Conservation (phyloP, 108 stramenopile genomes). For the Seminavis robusta region DNA sequence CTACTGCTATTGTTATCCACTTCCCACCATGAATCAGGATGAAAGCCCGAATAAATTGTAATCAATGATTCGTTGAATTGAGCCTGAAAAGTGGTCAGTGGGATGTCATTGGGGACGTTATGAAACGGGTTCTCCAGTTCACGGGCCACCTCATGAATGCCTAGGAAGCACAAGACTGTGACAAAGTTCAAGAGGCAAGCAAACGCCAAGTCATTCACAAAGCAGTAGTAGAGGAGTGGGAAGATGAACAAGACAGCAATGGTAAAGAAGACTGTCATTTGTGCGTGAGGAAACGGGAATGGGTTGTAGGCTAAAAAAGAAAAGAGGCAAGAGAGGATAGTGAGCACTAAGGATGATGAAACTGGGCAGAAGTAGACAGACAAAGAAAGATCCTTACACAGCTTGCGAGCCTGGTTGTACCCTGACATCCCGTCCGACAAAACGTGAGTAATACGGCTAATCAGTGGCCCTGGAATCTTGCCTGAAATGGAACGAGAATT, state of each 20-base stretch:
- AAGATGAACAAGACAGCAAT: conserved; percentile 30
- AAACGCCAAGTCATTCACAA: conserved; percentile 23
- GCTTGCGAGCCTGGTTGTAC: conserved; percentile 72
- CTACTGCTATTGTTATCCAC: no score
- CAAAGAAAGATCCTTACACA: no score
- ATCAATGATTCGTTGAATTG: conserved; percentile 66
- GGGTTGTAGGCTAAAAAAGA: conserved; percentile 68
- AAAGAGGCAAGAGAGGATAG: no score
- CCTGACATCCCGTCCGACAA: no score
- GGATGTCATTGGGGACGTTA: conserved; percentile 67
- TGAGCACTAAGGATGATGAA: no score
- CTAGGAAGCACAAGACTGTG: conserved; percentile 44
- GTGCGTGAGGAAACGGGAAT: conserved; percentile 74
- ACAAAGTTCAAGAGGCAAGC: conserved; percentile 52
- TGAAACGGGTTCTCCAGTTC: conserved; percentile 61
- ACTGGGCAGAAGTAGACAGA: no score
- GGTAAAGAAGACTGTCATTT: conserved; percentile 34
- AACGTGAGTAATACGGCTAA: no score
- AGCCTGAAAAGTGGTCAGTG: conserved; percentile 58
- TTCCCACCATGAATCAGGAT: conserved; percentile 56
- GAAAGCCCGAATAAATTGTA: conserved; percentile 50
- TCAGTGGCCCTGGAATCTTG: no score
- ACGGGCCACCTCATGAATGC: conserved; percentile 55
- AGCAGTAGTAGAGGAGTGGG: conserved; percentile 49
- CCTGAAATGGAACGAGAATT: neutral